phyloP scores from a whole-genome alignment of 257 asterid species.

The Galeopsis tetrahit region DNA sequence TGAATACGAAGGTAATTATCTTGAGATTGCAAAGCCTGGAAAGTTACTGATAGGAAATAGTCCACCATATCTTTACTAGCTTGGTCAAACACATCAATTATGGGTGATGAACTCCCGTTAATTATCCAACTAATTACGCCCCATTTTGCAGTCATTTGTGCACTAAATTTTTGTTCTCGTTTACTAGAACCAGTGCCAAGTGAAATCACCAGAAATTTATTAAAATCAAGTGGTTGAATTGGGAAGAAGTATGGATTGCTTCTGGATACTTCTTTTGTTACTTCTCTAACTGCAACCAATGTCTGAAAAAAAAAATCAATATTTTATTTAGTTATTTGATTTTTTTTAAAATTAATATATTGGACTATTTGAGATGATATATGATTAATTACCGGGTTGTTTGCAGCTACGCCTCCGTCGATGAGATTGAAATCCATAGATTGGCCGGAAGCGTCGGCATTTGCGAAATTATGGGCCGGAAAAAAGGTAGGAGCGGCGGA shows the following conservation, averaged over 20 bases:
- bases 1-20: conserved; percentile 64
- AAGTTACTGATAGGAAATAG: conserved; percentile 43
- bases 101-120: conserved; percentile 46
- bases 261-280: conserved; percentile 37
- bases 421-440: conserved; percentile 59
- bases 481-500: conserved; percentile 65
- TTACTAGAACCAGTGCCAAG: conserved; percentile 59
- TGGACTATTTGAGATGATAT: too few species aligned
- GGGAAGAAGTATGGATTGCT: conserved; percentile 45
- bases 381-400: conserved; percentile 62
- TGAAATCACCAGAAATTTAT: conserved; percentile 51
- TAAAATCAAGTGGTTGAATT: conserved; percentile 43
- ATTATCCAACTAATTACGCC: conserved; percentile 57
- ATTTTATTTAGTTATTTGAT: neutral
- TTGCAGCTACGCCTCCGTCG: conserved; percentile 69
- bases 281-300: conserved; percentile 54
- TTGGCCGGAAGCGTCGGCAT: conserved; percentile 42
- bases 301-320: conserved; percentile 36
- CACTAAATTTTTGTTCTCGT: conserved; percentile 45
- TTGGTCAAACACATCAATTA: conserved; percentile 50
- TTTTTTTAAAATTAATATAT: too few species aligned
- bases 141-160: conserved; percentile 55
- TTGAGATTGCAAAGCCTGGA: conserved; percentile 40
- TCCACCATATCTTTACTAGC: conserved; percentile 53
- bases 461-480: conserved; percentile 62